A percentile compares a stretch with the other conserved stretches of the same genome.
Evolutionary conservation across 2,329 filamentous ascomycete genomes (phyloP).

Genomic region (Alternaria ethzedia): DNA sequence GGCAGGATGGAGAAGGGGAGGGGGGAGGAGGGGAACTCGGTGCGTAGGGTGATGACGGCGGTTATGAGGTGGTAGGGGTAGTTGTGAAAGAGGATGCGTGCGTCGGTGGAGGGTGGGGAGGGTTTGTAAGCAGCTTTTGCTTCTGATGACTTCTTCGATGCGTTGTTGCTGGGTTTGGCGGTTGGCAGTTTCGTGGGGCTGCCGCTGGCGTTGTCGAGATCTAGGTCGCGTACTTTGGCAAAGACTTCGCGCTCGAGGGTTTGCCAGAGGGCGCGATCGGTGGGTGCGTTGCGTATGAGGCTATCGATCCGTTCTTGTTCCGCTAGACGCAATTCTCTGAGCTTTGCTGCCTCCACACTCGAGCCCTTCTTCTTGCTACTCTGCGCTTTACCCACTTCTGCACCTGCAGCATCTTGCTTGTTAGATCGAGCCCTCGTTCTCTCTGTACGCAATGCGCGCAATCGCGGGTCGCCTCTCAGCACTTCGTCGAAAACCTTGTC

Average conservation of each 20-base stretch:
- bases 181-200: slow-evolving; percentile 4
- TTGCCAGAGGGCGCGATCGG: slow-evolving; percentile 71
- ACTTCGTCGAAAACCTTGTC: slow-evolving; percentile 43
- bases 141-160: not conserved
- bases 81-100: slow-evolving; percentile 67
- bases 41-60: slow-evolving; percentile 64
- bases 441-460: not conserved
- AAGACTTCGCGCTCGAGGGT: slow-evolving; percentile 73
- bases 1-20: slow-evolving; percentile 69
- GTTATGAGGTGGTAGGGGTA: slow-evolving; percentile 68
- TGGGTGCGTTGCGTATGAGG: slow-evolving; percentile 61
- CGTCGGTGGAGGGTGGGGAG: slow-evolving; percentile 33
- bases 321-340: slow-evolving; percentile 18
- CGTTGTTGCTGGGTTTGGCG: not conserved
- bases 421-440: slow-evolving; percentile 2
- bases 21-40: slow-evolving; percentile 65
- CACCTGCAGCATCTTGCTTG: not conserved
- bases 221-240: slow-evolving; percentile 62
- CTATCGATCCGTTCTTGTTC: slow-evolving; percentile 62
- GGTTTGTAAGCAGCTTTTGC: not conserved
- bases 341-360: slow-evolving; percentile 14
- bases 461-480: slow-evolving; percentile 21
- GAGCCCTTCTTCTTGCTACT: slow-evolving; percentile 10
- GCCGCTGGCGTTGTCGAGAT: slow-evolving; percentile 50
- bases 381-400: slow-evolving; percentile 7